Percentiles rank a stretch among this genome's conserved stretches.
Conservation (phyloP, 23 red algal genomes). For the Gracilaria vermiculophylla region DNA sequence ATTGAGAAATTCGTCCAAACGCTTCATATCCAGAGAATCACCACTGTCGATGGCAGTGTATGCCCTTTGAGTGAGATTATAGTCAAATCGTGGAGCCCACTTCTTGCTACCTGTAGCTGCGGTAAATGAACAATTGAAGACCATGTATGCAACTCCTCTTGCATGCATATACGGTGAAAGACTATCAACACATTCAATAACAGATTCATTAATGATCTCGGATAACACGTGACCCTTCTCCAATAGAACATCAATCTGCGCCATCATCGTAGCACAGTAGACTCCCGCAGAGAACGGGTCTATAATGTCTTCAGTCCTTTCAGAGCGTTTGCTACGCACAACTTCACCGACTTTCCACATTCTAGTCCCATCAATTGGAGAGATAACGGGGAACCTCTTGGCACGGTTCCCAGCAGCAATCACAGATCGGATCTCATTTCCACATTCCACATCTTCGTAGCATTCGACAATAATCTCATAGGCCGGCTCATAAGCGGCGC, state of each 20-base stretch:
- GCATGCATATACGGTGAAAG: slow-evolving; percentile 99
- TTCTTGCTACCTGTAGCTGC: slow-evolving; percentile 85
- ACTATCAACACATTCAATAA: slow-evolving; percentile 96
- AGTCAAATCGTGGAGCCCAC: slow-evolving; percentile 98
- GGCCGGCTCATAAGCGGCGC: slow-evolving; percentile 89
- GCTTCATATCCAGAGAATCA: slow-evolving; percentile 65
- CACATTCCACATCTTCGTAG: slow-evolving; percentile 96
- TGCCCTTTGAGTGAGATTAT: slow-evolving; percentile 91
- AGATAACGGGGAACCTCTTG: slow-evolving; percentile 82
- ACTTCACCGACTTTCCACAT: slow-evolving; percentile 97
- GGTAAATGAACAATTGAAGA: slow-evolving; percentile 96
- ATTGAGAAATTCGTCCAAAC: slow-evolving; percentile 82
- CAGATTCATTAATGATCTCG: slow-evolving; percentile 99
- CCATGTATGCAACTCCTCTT: slow-evolving; percentile 97
- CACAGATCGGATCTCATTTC: slow-evolving; percentile 96
- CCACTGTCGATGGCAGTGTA: slow-evolving; percentile 81
- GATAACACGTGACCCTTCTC: slow-evolving; percentile 93
- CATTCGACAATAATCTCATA: slow-evolving; percentile 96
- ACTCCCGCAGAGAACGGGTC: slow-evolving; percentile 96
- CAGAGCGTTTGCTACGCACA: slow-evolving; percentile 68
- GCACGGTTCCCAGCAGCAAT: slow-evolving; percentile 79
- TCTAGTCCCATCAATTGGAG: slow-evolving; percentile 90
- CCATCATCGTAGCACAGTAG: slow-evolving; percentile 98
- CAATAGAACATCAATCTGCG: slow-evolving; percentile 97
- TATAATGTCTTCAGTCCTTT: slow-evolving; percentile 37